Base-by-base conservation (phyloP, 805 yeast species). In the Lachancea sp. region DNA sequence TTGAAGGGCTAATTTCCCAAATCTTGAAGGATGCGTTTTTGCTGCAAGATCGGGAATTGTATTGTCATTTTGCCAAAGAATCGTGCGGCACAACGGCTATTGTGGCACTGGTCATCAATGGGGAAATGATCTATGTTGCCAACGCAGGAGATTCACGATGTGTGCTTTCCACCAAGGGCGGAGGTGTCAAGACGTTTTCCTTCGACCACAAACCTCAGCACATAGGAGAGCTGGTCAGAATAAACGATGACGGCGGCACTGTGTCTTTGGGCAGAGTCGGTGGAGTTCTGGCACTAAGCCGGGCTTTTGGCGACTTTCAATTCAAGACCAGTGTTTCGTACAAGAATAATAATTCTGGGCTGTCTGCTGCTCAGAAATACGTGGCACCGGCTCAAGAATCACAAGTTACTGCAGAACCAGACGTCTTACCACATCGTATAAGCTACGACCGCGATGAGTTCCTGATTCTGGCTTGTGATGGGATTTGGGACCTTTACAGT, bases 251-350 rank as follows among this genome's bases (percentile, higher is more conserved):
- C 22, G 97, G 98, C 46, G 98, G 97, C 2, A 86, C 80, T 55
- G 96, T 91, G 26, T 95, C 87, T 37, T 77, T 81, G 63, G 95
- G 95, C 45, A 78, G 99, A 65, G 98, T 91, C 41, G 93, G 93
- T 63, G 98, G 98, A 44, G 87, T 89, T 53, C 75, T 91, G 65
- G 98, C 98, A 0, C 72, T 91, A 51, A 83, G 95, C 42, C 75
- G 98, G 63, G 97, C 96, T 45, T 85, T 91, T 63, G 87, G 89
- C 25, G 90, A 84, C 65, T 84, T 82, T 56, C 68, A 68, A 36
- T 77, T 77, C 53, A 77, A 77, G 50, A 56, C 58, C 47, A 62
- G 66, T 47, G 58, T 63, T 10, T 38, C 51, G 55, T 71, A 45
- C 66, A 70, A 45, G 17, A 44, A 49, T 70, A 73, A 20, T 65